Evolutionary conservation across 306 rosid species (phyloP), one percentile per base, ranked within the genome.

Genomic region (Biancaea sappan): DNA sequence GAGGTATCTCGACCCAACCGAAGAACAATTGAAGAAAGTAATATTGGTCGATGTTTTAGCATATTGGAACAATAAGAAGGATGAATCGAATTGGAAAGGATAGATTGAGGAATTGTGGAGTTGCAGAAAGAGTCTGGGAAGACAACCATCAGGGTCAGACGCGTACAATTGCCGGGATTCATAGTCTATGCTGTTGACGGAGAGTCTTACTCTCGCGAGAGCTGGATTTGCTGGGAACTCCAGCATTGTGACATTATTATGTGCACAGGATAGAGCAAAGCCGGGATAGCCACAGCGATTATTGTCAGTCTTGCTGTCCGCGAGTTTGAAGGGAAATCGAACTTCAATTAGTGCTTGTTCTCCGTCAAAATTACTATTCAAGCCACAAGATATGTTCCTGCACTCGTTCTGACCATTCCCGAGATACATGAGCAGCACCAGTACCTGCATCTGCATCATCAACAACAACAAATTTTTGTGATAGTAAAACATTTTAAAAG

Each of bases 1-100:
- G n/a, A n/a, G n/a, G n/a, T n/a, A n/a, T n/a, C n/a, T n/a, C n/a
- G n/a, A n/a, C n/a, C n/a, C n/a, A n/a, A n/a, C n/a, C 58, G 78
- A 65, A 72, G 82, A 54, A 25, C 82, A 79, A 72, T 79, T 0
- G 6, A 79, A 72, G 53, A 72, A 54, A 43, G 46, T 63, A 15
- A 43, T 0, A 28, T 26, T 64, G 22, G n/a, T 0, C 0, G 28
- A 8, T 8, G 0, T 11, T 1, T 0, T 0, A 6, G 9, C 0
- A 59, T 15, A 1, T 13, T 14, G 18, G n/a, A n/a, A n/a, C n/a
- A n/a, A n/a, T n/a, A n/a, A n/a, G n/a, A n/a, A n/a, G n/a, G n/a
- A n/a, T 15, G 50, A 11, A 16, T 2, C 3, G 7, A 14, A 31
- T 9, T 15, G 29, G 25, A 77, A 67, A 46, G 80, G 62, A 11